These are phyloP conservation scores for Marchantia polymorpha DNA, from an alignment of 225 moss, liverwort and hornwort species.

Conservation along the genomic window DNA sequence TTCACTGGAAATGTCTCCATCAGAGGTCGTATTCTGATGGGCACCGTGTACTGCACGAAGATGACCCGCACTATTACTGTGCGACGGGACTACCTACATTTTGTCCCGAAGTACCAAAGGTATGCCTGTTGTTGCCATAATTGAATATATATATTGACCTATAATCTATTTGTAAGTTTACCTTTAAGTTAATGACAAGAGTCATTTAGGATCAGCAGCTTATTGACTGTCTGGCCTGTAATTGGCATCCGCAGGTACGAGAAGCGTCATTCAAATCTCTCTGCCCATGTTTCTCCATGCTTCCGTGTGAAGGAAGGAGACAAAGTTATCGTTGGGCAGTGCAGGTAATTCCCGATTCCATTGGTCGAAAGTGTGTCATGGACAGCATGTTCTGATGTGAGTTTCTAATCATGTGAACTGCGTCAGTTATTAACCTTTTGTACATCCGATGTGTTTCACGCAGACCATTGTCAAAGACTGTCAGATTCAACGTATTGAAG, in stretches of 20 bases:
- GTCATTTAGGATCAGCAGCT: neutral
- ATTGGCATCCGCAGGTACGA: slow-evolving; percentile 33
- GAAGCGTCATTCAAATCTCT: slow-evolving; percentile 49
- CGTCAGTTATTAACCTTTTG: neutral
- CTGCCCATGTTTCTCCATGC: slow-evolving; percentile 43
- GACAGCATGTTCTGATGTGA: neutral
- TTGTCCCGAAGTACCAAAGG: slow-evolving; percentile 51
- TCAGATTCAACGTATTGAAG: slow-evolving; percentile 47
- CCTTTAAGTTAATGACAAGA: too few species aligned
- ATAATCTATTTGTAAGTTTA: neutral
- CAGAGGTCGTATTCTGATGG: slow-evolving; percentile 47
- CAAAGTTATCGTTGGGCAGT: slow-evolving; percentile 48
- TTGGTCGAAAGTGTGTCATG: neutral
- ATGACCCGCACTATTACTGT: slow-evolving; percentile 46
- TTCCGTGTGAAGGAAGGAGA: slow-evolving; percentile 55
- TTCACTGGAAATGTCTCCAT: slow-evolving; percentile 52
- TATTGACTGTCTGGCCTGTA: neutral
- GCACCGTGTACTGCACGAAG: slow-evolving; percentile 46
- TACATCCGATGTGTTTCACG: neutral
- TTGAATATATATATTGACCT: neutral
- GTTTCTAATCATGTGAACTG: neutral
- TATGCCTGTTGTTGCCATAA: neutral
- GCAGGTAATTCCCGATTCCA: slow-evolving; percentile 30
- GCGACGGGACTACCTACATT: slow-evolving; percentile 45
- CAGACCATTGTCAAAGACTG: slow-evolving; percentile 51